Evolutionary conservation across 2,329 filamentous ascomycete species (phyloP).

Genomic region (Ophiocordyceps camponoti-leonardi): DNA sequence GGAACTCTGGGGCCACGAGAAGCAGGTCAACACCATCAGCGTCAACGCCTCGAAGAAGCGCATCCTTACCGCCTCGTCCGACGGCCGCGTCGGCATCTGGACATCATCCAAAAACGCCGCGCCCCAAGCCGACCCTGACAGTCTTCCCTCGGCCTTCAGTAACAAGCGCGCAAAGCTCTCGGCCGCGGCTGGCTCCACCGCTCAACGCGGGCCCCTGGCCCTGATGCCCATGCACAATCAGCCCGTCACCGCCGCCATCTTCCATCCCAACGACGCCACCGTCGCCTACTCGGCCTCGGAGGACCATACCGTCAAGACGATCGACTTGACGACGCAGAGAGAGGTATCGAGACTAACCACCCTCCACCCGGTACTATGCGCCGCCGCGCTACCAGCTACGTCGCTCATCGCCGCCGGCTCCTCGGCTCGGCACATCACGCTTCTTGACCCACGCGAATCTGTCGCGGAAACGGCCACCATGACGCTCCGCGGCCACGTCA

Average conservation of each 20-base stretch:
- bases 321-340: conserved; percentile 68
- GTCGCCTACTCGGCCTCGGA: conserved; percentile 84
- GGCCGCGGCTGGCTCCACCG: conserved; percentile 20
- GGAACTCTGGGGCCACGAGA: conserved; percentile 71
- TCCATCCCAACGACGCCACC: conserved; percentile 70
- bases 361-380: conserved; percentile 64
- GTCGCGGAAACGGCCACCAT: conserved; percentile 64
- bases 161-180: conserved; percentile 63
- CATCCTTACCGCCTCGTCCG: conserved; percentile 71
- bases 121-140: conserved; percentile 51
- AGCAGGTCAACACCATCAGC: conserved; percentile 55
- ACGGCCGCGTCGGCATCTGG: conserved; percentile 80
- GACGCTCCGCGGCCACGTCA: conserved; percentile 81
- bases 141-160: conserved; percentile 49
- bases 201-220: conserved; percentile 66
- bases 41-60: conserved; percentile 57
- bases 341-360: conserved; percentile 73
- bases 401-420: conserved; percentile 57
- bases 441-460: conserved; percentile 77
- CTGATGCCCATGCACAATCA: conserved; percentile 56
- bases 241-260: conserved; percentile 63
- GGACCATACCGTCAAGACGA: conserved; percentile 80
- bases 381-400: conserved; percentile 54
- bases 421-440: conserved; percentile 69
- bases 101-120: conserved; percentile 60